These are phyloP conservation scores for Gossypium lobatum DNA, from an alignment of 441 rosid species.

Conservation along the genomic window DNA sequence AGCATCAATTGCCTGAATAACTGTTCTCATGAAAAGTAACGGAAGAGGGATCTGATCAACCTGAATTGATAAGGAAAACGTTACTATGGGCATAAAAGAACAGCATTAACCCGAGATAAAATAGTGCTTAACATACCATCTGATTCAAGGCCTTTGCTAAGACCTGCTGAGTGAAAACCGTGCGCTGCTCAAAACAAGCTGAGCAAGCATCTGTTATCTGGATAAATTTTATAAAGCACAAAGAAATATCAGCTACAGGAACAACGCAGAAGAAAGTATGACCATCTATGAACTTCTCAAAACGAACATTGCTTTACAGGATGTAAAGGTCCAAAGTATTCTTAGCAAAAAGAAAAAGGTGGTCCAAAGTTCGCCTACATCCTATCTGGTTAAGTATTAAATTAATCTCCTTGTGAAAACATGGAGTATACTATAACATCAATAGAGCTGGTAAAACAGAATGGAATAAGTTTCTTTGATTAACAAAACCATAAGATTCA, in stretches of 20 bases:
- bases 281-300: not conserved
- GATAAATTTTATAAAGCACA: conserved; percentile 17
- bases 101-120: conserved; percentile 1
- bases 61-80: conserved; percentile 37
- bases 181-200: conserved; percentile 98
- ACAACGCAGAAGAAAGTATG: not conserved
- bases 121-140: conserved; percentile 53
- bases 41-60: conserved; percentile 94
- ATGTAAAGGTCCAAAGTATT: not conserved
- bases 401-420: not conserved
- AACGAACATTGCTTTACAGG: not conserved
- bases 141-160: conserved; percentile 92
- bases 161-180: conserved; percentile 98
- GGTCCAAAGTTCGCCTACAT: not conserved
- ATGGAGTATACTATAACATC: not conserved
- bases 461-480: not conserved
- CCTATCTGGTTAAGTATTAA: not conserved
- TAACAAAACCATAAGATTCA: conserved; percentile 18
- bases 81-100: conserved; percentile 19
- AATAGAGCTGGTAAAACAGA: not conserved
- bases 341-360: not conserved
- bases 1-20: conserved; percentile 96
- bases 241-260: not conserved
- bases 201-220: conserved; percentile 97
- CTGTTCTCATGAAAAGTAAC: conserved; percentile 96